Conservation (phyloP, 140 eudicot species). For the Senecio squalidus region DNA sequence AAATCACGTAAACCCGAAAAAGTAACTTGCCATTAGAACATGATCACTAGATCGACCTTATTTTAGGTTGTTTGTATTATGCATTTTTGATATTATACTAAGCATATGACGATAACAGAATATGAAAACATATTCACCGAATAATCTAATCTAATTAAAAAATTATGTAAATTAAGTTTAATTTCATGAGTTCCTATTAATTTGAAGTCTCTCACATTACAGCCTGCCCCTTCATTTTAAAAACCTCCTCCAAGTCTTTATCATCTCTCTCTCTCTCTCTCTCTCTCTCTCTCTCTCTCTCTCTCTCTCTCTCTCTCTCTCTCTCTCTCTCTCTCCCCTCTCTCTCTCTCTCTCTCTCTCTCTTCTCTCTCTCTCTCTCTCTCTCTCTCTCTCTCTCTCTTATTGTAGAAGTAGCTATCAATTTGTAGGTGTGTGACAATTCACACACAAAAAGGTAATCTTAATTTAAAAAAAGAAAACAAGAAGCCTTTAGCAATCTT, state of each 20-base stretch:
- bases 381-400: conserved; percentile 10
- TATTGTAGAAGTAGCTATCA: conserved; percentile 6
- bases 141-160: too few species aligned
- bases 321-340: conserved; percentile 37
- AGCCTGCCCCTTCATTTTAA: conserved; percentile 60
- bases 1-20: too few species aligned
- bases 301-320: conserved; percentile 24
- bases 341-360: conserved; percentile 38
- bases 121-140: too few species aligned
- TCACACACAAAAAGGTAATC: conserved; percentile 24
- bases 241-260: conserved; percentile 36
- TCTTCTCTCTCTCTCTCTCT: conserved; percentile 6
- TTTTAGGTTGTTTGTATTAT: too few species aligned
- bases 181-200: conserved; percentile 41
- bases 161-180: too few species aligned
- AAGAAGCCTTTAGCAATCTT: conserved; percentile 10
- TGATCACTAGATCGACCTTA: too few species aligned
- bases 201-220: conserved; percentile 57
- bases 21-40: too few species aligned
- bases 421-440: conserved; percentile 35
- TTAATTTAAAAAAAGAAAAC: too few species aligned
- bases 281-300: conserved; percentile 36
- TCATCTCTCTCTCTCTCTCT: conserved; percentile 39
- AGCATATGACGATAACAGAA: too few species aligned
- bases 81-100: too few species aligned